Base-by-base conservation (phyloP, 2,329 filamentous ascomycete genomes). In the Exophiala bonariae region DNA sequence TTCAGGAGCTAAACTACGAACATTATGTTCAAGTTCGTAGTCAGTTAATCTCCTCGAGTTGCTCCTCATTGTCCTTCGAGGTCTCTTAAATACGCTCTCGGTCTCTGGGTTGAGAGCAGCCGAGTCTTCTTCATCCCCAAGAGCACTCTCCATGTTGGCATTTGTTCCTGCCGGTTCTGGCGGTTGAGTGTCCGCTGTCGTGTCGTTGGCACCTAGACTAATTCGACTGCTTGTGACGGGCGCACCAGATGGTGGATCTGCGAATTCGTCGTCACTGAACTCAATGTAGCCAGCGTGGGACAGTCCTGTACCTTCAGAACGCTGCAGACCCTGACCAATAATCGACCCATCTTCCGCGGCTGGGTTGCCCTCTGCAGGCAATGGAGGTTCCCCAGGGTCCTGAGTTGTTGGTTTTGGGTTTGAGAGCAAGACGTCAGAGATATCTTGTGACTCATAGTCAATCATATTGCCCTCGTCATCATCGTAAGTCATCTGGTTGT, bases 191-290 rank as follows among this genome's bases (percentile, higher is more conserved):
- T 4, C 26, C 16, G 32, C 3, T 6, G 36, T 37, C n/a, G 13
- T 38, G 4, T 11, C 4, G n/a, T 16, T 35, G 8, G 13, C 16
- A 19, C 14, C 22, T 39, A 38, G 18, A 30, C 11, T 18, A 13
- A 8, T 31, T n/a, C n/a, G n/a, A n/a, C n/a, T n/a, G n/a, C n/a
- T 11, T 26, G 23, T 11, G 11, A 6, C 23, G 23, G 6, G 6
- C 23, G 6, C 23, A 26, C 23, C 23, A 26, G 6, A 13, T 7
- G 10, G 19, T 16, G 5, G 16, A 35, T 6, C 20, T 19, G 18
- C 23, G 13, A 20, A 16, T 7, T 51, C 48, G 14, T 56, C 48
- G 33, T 52, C 51, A 18, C 51, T 52, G 39, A 52, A 52, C 23
- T 56, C 54, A 26, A 50, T 43, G 18, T 39, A 47, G 22, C 44